Conservation (phyloP, 306 rosid genomes). For the Myrica gale region DNA sequence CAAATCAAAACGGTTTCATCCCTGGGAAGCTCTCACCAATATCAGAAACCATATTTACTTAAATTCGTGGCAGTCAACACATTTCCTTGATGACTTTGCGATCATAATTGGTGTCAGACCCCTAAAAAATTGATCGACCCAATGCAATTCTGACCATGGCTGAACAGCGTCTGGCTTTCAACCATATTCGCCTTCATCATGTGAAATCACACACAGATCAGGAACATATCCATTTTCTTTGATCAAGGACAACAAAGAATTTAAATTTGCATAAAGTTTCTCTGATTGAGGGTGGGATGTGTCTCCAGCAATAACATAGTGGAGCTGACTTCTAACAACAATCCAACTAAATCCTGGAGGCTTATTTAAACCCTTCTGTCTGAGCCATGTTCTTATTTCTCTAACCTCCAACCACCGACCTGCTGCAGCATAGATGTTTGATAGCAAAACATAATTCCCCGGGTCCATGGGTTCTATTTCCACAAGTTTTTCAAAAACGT, state of each 20-base stretch:
- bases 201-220: conserved; percentile 20
- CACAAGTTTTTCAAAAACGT: conserved; percentile 38
- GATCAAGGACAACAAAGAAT: conserved; percentile 32
- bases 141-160: neutral
- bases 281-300: conserved; percentile 36
- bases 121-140: neutral
- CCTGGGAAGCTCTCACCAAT: neutral
- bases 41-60: neutral
- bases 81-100: neutral
- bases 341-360: conserved; percentile 49
- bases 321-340: conserved; percentile 34
- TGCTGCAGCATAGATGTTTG: conserved; percentile 47
- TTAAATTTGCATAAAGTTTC: conserved; percentile 35
- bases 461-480: conserved; percentile 48
- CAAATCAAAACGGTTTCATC: neutral
- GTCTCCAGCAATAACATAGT: conserved; percentile 37
- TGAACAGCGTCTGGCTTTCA: conserved; percentile 1
- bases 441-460: conserved; percentile 44
- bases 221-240: conserved; percentile 35
- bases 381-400: conserved; percentile 35
- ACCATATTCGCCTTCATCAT: conserved; percentile 23
- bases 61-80: neutral
- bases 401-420: conserved; percentile 42
- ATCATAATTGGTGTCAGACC: neutral
- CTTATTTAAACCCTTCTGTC: conserved; percentile 39